Base-by-base conservation (phyloP, 2,329 filamentous ascomycete species). In the Drechmeria coniospora region DNA sequence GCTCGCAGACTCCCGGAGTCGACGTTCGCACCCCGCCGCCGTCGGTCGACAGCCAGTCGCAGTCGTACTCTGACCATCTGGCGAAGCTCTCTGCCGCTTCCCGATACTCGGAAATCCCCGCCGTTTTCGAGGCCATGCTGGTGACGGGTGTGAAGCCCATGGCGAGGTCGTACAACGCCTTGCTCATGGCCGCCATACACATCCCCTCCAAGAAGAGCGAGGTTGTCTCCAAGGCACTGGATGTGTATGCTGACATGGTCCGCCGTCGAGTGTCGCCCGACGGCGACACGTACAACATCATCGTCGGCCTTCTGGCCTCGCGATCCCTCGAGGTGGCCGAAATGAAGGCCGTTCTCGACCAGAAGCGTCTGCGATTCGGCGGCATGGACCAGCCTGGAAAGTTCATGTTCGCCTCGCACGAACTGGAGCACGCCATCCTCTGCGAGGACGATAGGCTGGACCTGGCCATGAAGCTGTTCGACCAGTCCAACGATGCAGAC, bases 231-330 rank as follows among this genome's bases (percentile, higher is more conserved):
- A 92, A 92, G 59, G 84, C 83, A 5, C 66, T 95, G 28, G 86
- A 93, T 57, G 80, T 98, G 28, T 98, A 95, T 52, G 79, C 84
- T 11, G 86, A 95, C 49, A 95, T 98, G 90, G 73, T 93, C 41
- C 74, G 78, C 38, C 79, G 86, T 38, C 78, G 77, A 41, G 76
- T 95, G 15, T 59, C 68, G 13, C 86, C 87, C 6, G 78, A 94
- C 49, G 74, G 75, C 29, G 71, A 79, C 32, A 95, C 87, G 0
- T 95, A 92, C 55, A 74, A 83, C 46, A 84, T 84, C 19, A 63
- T 98, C 12, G 79, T 98, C 30, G 74, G 79, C 32, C 62, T 94
- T 21, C 64, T 98, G 28, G 79, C 86, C 12, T 69, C 74, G 10
- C 75, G 84, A 38, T 84, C 83, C 21, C 63, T 92, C 25, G 79